These are phyloP conservation scores for Thymus quinquecostatus DNA, from an alignment of 257 asterid genomes.

Conservation along the genomic window DNA sequence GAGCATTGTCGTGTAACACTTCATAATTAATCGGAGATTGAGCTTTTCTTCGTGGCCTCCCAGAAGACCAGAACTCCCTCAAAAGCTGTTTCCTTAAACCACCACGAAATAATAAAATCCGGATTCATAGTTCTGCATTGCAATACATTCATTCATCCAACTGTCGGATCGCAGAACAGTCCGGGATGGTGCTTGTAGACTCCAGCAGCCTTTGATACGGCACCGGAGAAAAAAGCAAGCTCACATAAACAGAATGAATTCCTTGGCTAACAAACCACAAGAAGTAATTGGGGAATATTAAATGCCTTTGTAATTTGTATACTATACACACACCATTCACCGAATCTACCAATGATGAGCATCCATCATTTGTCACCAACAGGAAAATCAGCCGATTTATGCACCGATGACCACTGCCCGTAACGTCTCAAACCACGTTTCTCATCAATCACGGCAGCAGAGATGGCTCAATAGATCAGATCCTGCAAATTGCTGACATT, in stretches of 20 bases:
- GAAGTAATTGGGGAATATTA: slow-evolving; percentile 24
- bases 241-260: slow-evolving; percentile 33
- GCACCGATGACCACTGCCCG: slow-evolving; percentile 26
- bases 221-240: slow-evolving; percentile 16
- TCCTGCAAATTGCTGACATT: slow-evolving; percentile 33
- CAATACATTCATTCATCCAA: background rate
- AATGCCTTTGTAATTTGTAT: slow-evolving; percentile 35
- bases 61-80: no score
- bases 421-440: slow-evolving; percentile 27
- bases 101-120: background rate
- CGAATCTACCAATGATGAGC: slow-evolving; percentile 35
- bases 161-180: background rate
- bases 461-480: slow-evolving; percentile 29
- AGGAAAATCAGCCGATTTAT: slow-evolving; percentile 21
- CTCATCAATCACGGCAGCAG: slow-evolving; percentile 33
- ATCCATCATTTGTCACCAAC: slow-evolving; percentile 28
- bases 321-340: slow-evolving; percentile 40
- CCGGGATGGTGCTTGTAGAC: slow-evolving; percentile 19
- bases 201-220: slow-evolving; percentile 29
- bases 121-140: background rate
- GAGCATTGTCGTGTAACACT: no score
- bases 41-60: no score
- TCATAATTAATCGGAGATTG: no score
- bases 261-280: slow-evolving; percentile 35
- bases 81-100: background rate